These are phyloP conservation scores for Pistacia integerrima DNA, from an alignment of 345 rosid species.

Conservation along the genomic window DNA sequence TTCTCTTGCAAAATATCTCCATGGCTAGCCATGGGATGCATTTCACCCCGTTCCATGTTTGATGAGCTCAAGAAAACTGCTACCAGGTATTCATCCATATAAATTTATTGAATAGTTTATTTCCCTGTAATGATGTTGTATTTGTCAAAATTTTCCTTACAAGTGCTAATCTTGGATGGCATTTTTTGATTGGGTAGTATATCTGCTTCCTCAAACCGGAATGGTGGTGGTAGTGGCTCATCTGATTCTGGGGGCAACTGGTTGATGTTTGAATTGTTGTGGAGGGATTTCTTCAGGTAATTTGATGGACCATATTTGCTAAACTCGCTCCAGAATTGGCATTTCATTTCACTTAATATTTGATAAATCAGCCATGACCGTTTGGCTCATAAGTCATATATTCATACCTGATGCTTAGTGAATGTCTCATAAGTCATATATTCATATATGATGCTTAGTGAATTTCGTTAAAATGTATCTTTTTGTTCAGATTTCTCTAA, in stretches of 20 bases:
- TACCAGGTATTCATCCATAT: conserved; percentile 38
- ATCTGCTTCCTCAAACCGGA: conserved; percentile 30
- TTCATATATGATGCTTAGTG: not conserved
- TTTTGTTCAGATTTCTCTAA: not conserved
- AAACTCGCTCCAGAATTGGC: not conserved
- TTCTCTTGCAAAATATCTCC: conserved; percentile 97
- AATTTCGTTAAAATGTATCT: not conserved
- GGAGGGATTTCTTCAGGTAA: conserved; percentile 99
- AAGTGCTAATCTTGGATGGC: conserved; percentile 18
- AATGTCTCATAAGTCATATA: not conserved
- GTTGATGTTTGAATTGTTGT: conserved; percentile 82
- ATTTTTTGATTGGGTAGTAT: conserved; percentile 29
- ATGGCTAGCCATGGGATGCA: conserved; percentile 87
- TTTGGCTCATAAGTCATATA: too few species aligned
- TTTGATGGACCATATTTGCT: conserved; percentile 7
- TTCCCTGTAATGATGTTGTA: not conserved
- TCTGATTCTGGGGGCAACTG: conserved; percentile 67
- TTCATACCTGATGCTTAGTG: not conserved
- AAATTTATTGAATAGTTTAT: not conserved
- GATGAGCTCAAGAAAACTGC: conserved; percentile 91
- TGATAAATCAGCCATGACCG: not conserved
- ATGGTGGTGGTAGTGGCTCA: conserved; percentile 40
- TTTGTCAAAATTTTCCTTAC: not conserved
- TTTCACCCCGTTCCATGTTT: conserved; percentile 91
- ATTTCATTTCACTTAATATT: not conserved